Evolutionary conservation across 306 rosid genomes (phyloP), one percentile per base, ranked within the genome.

Genomic region (Quercus variabilis): DNA sequence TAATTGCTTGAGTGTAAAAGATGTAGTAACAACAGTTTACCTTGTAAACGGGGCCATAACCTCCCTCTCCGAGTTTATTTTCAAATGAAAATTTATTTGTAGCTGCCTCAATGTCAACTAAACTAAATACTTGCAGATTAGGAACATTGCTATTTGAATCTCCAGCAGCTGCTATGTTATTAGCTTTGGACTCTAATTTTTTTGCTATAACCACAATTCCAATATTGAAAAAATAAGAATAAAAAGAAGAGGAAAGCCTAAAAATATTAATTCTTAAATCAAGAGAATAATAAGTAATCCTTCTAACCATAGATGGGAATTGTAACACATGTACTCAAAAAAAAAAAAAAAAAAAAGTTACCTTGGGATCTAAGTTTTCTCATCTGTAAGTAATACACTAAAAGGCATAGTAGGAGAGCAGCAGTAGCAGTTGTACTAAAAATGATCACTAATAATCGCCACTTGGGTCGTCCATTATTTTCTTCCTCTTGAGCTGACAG

Each of bases 61-160:
- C 91, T 33, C 91, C 93, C 81, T 89, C 81, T 75, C 91, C 89
- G 30, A 89, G 83, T 77, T 78, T 85, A 52, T 81, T 83, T 21
- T 85, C 77, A 59, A 52, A 38, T 30, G 88, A 87, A 74, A 85
- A 83, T 65, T 87, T 85, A 78, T 73, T 8, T 26, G 91, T 87
- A 43, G 91, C 91, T 38, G 55, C 58, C 68, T 83, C 85, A 31
- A 89, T 62, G 18, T 84, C 69, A 74, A 84, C 68, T 60, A 79
- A 87, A 63, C 69, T 68, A 9, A 84, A 83, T 18, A 59, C 88
- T 83, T 70, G 77, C 26, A 83, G 43, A 67, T 85, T 76, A 55
- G 86, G 76, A 75, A 43, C 60, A 58, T 58, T 78, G 57, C 56
- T 78, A 12, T 79, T 41, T 2, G 85, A 35, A 73, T 76, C 35